phyloP scores from a whole-genome alignment of 805 yeast genomes.

The Starmerella ratchasimensis region DNA sequence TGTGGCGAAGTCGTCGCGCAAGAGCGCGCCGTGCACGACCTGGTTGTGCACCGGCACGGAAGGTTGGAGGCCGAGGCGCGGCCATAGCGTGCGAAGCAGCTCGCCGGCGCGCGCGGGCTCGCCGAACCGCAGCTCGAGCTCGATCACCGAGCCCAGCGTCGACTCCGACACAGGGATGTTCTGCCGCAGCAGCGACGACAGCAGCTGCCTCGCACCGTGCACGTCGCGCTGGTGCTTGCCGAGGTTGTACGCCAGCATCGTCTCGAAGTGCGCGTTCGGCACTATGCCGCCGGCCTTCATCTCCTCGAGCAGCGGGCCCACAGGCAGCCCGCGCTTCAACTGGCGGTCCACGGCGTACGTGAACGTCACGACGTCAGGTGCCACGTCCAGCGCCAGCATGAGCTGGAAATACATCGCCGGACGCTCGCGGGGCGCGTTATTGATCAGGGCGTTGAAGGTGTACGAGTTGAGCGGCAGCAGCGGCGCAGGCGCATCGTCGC shows the following conservation, averaged over 20 bases:
- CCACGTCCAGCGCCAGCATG: conserved; percentile 32
- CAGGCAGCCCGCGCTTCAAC: conserved; percentile 34
- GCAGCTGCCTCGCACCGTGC: conserved; percentile 39
- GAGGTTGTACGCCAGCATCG: conserved; percentile 43
- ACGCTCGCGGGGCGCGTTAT: too few relatives aligned
- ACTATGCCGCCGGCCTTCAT: conserved; percentile 33
- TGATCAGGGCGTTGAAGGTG: conserved; percentile 44
- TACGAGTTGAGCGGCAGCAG: conserved; percentile 34
- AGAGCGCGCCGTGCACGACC: conserved; percentile 21
- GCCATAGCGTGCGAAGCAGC: conserved; percentile 17
- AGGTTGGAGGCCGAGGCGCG: conserved; percentile 19
- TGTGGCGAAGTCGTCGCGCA: conserved; percentile 11
- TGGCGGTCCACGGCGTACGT: conserved; percentile 43
- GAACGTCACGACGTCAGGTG: conserved; percentile 51
- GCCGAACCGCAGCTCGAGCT: conserved; percentile 23
- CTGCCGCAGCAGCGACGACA: conserved; percentile 15
- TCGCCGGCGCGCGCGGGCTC: conserved; percentile 11
- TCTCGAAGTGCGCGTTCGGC: conserved; percentile 32
- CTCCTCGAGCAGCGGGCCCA: conserved; percentile 29
- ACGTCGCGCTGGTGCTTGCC: conserved; percentile 35
- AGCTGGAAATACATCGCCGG: too few relatives aligned
- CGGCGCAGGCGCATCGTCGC: too few relatives aligned
- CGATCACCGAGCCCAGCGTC: conserved; percentile 24
- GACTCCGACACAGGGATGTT: conserved; percentile 21
- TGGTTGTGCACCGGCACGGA: conserved; percentile 24